Evolutionary conservation across 2,329 filamentous ascomycete species (phyloP), one percentile per base, ranked within the genome.

Genomic region (Penicillium italicum): DNA sequence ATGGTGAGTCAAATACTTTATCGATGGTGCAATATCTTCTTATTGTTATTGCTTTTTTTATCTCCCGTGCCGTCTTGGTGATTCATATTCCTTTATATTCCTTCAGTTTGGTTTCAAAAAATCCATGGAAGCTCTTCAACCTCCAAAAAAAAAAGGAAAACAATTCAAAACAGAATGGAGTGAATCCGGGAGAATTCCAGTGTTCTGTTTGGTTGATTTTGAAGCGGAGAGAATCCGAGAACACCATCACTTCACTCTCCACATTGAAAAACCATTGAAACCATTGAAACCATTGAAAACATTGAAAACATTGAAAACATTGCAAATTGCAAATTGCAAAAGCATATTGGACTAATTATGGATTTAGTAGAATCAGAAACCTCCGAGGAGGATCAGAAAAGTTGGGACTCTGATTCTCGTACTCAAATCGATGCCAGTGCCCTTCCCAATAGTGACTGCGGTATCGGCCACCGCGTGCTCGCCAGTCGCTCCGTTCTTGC

Each of bases 401-500:
- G 59, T 12, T 73, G 69, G 66, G 68, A 66, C 49, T 70, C 64
- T 20, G 69, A 72, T 49, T 62, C 62, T 50, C 57, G 58, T 24
- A 24, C 24, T 24, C 24, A 24, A 36, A 58, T 65, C 36, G 65
- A 66, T 52, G 62, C 60, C 33, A 60, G 38, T 44, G 42, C 61
- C 2, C 44, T 63, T 37, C 59, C 69, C 6, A 61, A 59, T 14
- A 63, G 66, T 34, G 69, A 73, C 55, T 74, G 72, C 60, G 72
- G 71, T 20, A 72, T 77, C 52, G 74, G 74, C 38, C 74, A 77
- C 56, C 74, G 74, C 31, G 71, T 77, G 30, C 67, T 75, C 44
- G 72, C 74, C 36, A 72, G 71, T 56, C 67, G 74, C 42, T 77
- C 74, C 18, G 76, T 79, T 6, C 85, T 99, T 48, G 85, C 91